Evolutionary conservation across 2,329 filamentous ascomycete genomes (phyloP).

Genomic region (Cladobotryum protrusum): DNA sequence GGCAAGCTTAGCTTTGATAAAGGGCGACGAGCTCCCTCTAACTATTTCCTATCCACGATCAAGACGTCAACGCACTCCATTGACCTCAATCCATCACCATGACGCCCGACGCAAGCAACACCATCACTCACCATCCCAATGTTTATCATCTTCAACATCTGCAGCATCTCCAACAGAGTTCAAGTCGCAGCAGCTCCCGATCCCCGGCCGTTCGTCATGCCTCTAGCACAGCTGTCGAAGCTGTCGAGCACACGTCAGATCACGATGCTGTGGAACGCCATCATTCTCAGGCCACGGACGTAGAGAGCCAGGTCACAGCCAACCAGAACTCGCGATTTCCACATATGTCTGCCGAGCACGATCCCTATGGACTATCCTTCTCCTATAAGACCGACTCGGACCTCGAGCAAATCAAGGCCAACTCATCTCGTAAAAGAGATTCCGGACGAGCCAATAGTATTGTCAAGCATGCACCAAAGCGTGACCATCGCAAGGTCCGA

Average conservation of each 20-base stretch:
- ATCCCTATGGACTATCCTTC: conserved; percentile 74
- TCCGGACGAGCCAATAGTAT: conserved; percentile 24
- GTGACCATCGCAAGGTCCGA: conserved; percentile 53
- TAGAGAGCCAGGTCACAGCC: conserved; percentile 42
- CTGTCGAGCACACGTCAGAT: conserved; percentile 25
- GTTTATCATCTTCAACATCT: conserved; percentile 36
- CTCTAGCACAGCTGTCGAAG: conserved; percentile 42
- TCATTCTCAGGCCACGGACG: conserved; percentile 33
- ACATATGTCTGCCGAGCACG: conserved; percentile 56
- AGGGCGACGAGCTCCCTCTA: too few relatives aligned
- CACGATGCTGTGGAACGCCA: conserved; percentile 39
- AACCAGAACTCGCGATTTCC: conserved; percentile 42
- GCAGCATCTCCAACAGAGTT: conserved; percentile 16
- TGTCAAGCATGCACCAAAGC: conserved; percentile 19
- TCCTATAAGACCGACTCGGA: conserved; percentile 73
- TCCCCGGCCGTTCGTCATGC: conserved; percentile 25
- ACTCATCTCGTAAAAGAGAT: conserved; percentile 70
- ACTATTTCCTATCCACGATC: too few relatives aligned
- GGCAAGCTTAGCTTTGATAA: too few relatives aligned
- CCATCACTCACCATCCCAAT: conserved; percentile 39
- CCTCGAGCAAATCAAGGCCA: conserved; percentile 71
- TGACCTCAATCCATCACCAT: conserved; percentile 20
- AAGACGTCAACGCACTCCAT: too few relatives aligned
- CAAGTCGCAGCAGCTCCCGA: conserved; percentile 23
- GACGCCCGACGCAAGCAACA: conserved; percentile 36